Conservation (phyloP, 2,329 filamentous ascomycete genomes). For the Orbilia quercus region DNA sequence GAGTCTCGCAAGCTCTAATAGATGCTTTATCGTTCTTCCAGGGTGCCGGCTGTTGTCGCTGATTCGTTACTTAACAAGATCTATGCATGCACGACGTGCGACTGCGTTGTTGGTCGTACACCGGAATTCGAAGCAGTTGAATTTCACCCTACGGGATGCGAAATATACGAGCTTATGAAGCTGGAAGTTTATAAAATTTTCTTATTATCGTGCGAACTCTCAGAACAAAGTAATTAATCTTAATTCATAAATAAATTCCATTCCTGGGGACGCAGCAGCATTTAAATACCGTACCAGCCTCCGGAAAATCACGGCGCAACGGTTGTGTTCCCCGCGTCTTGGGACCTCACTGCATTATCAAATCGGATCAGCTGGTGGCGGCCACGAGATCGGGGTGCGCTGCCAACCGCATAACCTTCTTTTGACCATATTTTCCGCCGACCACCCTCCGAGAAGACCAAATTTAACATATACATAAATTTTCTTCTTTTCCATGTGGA, state of each 20-base stretch:
- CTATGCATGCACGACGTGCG: not conserved
- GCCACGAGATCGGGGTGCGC: slow-evolving; percentile 53
- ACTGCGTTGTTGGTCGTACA: slow-evolving; percentile 37
- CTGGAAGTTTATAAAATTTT: not conserved
- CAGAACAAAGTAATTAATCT: too few relatives aligned
- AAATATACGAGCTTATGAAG: too few relatives aligned
- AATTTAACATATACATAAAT: too few relatives aligned
- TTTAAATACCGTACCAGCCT: slow-evolving; percentile 24
- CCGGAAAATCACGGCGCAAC: slow-evolving; percentile 10
- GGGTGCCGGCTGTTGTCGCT: too few relatives aligned
- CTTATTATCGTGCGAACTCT: not conserved
- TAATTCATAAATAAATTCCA: too few relatives aligned
- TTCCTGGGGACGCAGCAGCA: not conserved
- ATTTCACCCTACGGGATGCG: not conserved
- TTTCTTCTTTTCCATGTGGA: too few relatives aligned
- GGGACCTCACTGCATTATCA: slow-evolving; percentile 11
- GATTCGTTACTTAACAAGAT: too few relatives aligned
- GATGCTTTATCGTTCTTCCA: too few relatives aligned
- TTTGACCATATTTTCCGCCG: too few relatives aligned
- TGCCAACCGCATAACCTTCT: too few relatives aligned
- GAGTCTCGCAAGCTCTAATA: not conserved
- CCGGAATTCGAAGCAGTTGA: too few relatives aligned
- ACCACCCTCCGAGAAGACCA: too few relatives aligned
- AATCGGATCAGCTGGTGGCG: slow-evolving; percentile 48
- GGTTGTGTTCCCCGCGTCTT: slow-evolving; percentile 35